Evolutionary conservation across 371 early-diverging fungal species (phyloP), one percentile per base, ranked within the genome.

Genomic region (Entomophthora muscae): DNA sequence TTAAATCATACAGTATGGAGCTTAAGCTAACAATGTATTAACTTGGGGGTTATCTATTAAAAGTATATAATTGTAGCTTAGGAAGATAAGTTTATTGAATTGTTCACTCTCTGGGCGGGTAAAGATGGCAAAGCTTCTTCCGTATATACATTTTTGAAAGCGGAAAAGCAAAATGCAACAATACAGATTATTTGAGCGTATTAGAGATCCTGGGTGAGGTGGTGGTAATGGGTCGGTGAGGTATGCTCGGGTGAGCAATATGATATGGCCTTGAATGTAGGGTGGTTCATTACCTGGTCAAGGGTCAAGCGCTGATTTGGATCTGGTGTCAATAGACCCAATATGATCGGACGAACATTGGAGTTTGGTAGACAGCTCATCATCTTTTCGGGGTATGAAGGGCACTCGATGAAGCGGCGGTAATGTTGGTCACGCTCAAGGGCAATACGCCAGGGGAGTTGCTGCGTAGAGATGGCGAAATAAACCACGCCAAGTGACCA

Each of bases 401-500:
- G 89, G 32, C 90, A 90, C 53, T 23, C 23, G 22, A 60, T 30
- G 24, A 60, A 60, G 29, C 32, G 12, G 12, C 12, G 10, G 51
- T 32, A 60, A 31, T 60, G 30, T 7, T 30, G 13, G 33, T 60
- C 33, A 12, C 33, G n/a, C 2, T 1, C 21, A 17, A n/a, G 33
- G 33, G 60, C 33, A 1, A 30, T n/a, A 2, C 30, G 60, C 32
- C 30, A 60, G 30, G 60, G 60, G n/a, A 60, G 12, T 22, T 29
- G 33, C 13, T 32, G 60, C 1, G 30, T 29, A 31, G n/a, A 2
- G 26, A 60, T 32, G 13, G 52, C 53, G 30, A 52, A 51, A 70
- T 81, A 88, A 2, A 91, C 86, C 21, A 89, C 78, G 23, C 87
- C 90, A 10, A 83, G 83, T 32, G 86, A 80, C 91, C 91, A 91